Evolutionary conservation across 306 rosid species (phyloP).

Genomic region (Vigna nakashimae): DNA sequence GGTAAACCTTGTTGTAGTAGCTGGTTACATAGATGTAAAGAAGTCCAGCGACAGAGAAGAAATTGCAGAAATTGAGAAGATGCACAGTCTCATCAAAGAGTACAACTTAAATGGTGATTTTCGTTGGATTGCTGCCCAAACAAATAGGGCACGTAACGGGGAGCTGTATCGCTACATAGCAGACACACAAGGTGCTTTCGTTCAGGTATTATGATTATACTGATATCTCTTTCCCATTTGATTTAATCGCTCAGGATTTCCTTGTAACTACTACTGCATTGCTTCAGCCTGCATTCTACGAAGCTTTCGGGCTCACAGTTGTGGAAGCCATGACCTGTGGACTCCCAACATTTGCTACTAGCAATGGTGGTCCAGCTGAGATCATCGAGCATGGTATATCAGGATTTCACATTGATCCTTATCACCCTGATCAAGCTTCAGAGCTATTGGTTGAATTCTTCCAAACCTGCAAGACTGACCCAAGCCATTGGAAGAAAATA

Average conservation of each 20-base stretch:
- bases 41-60: conserved; percentile 92
- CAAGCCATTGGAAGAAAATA: conserved; percentile 71
- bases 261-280: conserved; percentile 20
- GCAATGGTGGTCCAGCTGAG: conserved; percentile 98
- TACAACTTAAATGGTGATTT: conserved; percentile 71
- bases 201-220: conserved; percentile 64
- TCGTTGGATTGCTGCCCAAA: conserved; percentile 90
- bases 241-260: not conserved
- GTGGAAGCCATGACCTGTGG: conserved; percentile 97
- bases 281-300: conserved; percentile 93
- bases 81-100: conserved; percentile 71
- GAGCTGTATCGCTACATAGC: conserved; percentile 94
- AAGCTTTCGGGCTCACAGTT: conserved; percentile 98
- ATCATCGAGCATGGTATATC: conserved; percentile 87
- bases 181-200: conserved; percentile 83
- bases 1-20: conserved; percentile 84
- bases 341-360: conserved; percentile 91
- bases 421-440: conserved; percentile 81
- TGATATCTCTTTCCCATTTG: conserved; percentile 7
- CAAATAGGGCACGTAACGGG: conserved; percentile 90
- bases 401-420: conserved; percentile 94
- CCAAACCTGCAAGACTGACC: conserved; percentile 68
- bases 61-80: conserved; percentile 89
- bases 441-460: conserved; percentile 69
- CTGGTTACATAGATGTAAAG: conserved; percentile 79